A percentile compares a stretch with the other conserved stretches of the same genome.
Conservation (phyloP, 345 rosid genomes). For the Ceriops zippeliana region DNA sequence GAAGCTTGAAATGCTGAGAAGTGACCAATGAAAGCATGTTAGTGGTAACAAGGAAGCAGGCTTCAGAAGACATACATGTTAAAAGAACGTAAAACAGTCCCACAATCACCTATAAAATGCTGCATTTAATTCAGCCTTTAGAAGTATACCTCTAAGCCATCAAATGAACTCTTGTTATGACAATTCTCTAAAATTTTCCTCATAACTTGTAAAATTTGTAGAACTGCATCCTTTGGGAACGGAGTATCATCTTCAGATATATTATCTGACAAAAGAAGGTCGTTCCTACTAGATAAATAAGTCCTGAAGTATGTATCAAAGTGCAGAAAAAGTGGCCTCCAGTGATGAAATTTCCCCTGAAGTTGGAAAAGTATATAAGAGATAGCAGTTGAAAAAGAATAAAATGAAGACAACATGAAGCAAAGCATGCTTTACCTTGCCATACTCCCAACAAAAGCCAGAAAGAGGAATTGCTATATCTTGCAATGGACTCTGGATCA, state of each 20-base stretch:
- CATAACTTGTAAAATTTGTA: slow-evolving; percentile 87
- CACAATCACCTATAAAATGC: no score
- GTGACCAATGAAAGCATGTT: no score
- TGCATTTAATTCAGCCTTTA: no score
- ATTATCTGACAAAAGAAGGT: slow-evolving; percentile 69
- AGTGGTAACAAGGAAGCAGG: no score
- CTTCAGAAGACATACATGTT: no score
- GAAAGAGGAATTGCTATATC: slow-evolving; percentile 97
- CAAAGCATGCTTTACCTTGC: slow-evolving; percentile 48
- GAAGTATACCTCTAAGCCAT: slow-evolving; percentile 76
- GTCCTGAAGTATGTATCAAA: slow-evolving; percentile 90
- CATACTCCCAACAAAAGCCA: slow-evolving; percentile 88
- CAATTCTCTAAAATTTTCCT: slow-evolving; percentile 83
- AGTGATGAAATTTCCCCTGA: slow-evolving; percentile 98
- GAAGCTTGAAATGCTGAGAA: slow-evolving; percentile 85
- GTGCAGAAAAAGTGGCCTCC: slow-evolving; percentile 91
- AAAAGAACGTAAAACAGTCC: no score
- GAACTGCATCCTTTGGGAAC: slow-evolving; percentile 78
- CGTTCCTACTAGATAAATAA: slow-evolving; percentile 72
- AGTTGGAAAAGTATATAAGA: slow-evolving; percentile 28
- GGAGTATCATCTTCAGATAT: slow-evolving; percentile 60
- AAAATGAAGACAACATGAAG: background rate
- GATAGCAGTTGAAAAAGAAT: background rate
- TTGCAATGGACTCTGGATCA: slow-evolving; percentile 90
- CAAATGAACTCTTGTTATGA: slow-evolving; percentile 86